Conservation (phyloP, 176 grass and related monocot species). For the sorghum (Sorghum bicolor) region Sorghum_bicolor_NCBIv3 NC_012876.2:1299501-1300000, state of each 20-base stretch:
- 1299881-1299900: neutral
- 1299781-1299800: conserved; percentile 72
- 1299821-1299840: conserved; percentile 96
- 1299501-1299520: neutral
- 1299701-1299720: conserved; percentile 6
- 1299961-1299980: neutral
- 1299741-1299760: conserved; percentile 32
- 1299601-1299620: neutral
- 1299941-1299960: neutral
- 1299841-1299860: conserved; percentile 32
- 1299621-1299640: conserved; percentile 27
- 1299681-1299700: neutral
- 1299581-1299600: neutral
- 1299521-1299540: neutral
- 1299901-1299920: neutral
- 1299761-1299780: conserved; percentile 73
- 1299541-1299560: neutral
- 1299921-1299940: neutral
- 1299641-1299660: conserved; percentile 12
- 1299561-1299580: neutral
- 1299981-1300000: neutral
- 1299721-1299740: conserved; percentile 52
- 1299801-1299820: conserved; percentile 79
- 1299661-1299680: neutral
- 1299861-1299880: neutral